phyloP scores from a whole-genome alignment of 2,329 filamentous ascomycete species.

The Claviceps paspali region DNA sequence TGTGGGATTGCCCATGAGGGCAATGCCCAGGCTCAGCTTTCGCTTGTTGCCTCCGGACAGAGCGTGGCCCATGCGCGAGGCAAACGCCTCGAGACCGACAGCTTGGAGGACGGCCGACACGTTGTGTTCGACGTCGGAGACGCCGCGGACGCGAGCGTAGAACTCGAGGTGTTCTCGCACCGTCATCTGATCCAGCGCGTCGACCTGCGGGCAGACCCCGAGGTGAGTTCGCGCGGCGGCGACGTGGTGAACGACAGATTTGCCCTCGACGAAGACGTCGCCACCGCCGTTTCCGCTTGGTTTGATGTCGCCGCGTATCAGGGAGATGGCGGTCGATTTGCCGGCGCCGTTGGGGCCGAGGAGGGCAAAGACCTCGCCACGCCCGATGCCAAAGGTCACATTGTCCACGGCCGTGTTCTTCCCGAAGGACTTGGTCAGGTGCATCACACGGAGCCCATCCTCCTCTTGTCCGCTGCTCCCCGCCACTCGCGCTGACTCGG shows the following conservation, averaged over 20 bases:
- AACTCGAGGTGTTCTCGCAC: conserved; percentile 75
- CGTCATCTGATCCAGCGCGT: conserved; percentile 83
- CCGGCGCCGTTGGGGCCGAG: conserved; percentile 85
- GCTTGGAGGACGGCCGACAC: conserved; percentile 64
- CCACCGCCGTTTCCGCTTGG: conserved; percentile 59
- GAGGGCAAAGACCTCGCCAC: conserved; percentile 74
- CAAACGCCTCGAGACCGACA: conserved; percentile 60
- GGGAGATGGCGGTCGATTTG: conserved; percentile 76
- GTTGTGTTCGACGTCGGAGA: conserved; percentile 60
- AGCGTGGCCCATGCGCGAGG: conserved; percentile 58
- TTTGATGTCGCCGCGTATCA: conserved; percentile 77
- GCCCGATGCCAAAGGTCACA: conserved; percentile 66
- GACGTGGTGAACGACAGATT: conserved; percentile 57
- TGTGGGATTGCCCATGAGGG: conserved; percentile 79
- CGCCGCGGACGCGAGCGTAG: conserved; percentile 72
- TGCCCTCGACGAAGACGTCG: conserved; percentile 66
- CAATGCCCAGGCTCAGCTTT: conserved; percentile 81
- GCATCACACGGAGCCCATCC: conserved; percentile 62
- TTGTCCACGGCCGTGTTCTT: conserved; percentile 72
- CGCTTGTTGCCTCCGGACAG: conserved; percentile 85
- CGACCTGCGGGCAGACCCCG: conserved; percentile 83
- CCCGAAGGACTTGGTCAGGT: conserved; percentile 68
- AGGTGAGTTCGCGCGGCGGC: conserved; percentile 60
- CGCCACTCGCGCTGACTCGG: conserved; percentile 49
- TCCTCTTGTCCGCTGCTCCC: conserved; percentile 14